A percentile compares a stretch with the other conserved stretches of the same genome.
phyloP scores from a whole-genome alignment of 371 early-diverging fungal species.

The Apophysomyces sp. region DNA sequence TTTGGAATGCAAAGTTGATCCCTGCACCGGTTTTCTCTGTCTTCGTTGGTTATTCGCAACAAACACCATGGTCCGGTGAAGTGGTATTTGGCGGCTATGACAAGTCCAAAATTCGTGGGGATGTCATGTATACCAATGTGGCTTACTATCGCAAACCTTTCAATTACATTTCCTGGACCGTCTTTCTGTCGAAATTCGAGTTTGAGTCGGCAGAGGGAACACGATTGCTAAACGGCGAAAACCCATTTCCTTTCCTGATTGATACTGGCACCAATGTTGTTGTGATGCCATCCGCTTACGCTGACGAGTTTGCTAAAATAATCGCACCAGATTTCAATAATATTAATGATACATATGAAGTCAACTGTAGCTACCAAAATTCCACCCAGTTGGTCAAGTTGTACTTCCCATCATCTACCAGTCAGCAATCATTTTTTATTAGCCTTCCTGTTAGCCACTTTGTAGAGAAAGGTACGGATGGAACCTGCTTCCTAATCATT shows the following conservation, averaged over 20 bases:
- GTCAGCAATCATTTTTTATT: not conserved
- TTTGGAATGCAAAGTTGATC: constrained; percentile 22
- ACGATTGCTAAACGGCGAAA: no score
- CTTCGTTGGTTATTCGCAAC: constrained; percentile 16
- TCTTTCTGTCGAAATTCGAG: no score
- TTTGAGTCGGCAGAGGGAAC: no score
- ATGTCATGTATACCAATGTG: constrained; percentile 10
- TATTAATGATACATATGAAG: constrained; percentile 7
- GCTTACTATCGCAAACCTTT: no score
- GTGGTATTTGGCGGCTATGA: constrained; percentile 60
- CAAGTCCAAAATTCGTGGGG: constrained; percentile 19
- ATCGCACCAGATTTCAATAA: constrained; percentile 16
- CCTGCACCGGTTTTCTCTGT: constrained; percentile 42
- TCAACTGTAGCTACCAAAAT: constrained; percentile 24
- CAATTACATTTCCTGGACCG: no score
- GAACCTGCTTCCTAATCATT: constrained; percentile 4
- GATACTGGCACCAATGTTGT: constrained; percentile 40
- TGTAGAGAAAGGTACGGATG: constrained; percentile 5
- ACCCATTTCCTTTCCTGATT: constrained; percentile 7
- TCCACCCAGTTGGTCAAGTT: not conserved
- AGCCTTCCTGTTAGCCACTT: constrained; percentile 14
- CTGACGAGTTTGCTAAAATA: constrained; percentile 18
- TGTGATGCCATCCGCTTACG: constrained; percentile 29
- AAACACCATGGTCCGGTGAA: constrained; percentile 35
- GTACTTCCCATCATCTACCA: not conserved